phyloP scores from a whole-genome alignment of 768 basidiomycete genomes.

The Kwoniella sp. region DNA sequence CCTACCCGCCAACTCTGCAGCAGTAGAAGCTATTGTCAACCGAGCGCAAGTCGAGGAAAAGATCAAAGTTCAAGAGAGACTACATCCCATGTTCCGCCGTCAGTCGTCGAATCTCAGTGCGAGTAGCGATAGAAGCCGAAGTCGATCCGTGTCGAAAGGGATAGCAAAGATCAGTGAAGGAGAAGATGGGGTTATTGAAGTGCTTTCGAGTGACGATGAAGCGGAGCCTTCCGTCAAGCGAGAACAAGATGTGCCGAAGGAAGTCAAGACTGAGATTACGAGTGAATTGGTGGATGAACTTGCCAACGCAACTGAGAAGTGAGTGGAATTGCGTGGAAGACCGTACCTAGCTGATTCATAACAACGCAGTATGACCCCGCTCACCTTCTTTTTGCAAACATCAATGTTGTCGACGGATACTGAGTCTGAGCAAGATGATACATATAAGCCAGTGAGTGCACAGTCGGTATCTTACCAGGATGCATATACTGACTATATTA shows the following conservation, averaged over 20 bases:
- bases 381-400: conserved; percentile 73
- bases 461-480: no score
- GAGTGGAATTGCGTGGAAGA: no score
- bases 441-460: conserved; percentile 29
- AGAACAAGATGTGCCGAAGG: conserved; percentile 5
- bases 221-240: conserved; percentile 12
- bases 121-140: conserved; percentile 18
- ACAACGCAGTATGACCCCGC: conserved; percentile 59
- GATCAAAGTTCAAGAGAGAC: conserved; percentile 19
- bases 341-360: conserved; percentile 2
- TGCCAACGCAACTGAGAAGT: conserved; percentile 15
- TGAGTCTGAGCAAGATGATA: conserved; percentile 62
- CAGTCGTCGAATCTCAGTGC: conserved; percentile 11
- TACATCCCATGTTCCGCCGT: conserved; percentile 46
- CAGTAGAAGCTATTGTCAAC: conserved; percentile 39
- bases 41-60: conserved; percentile 20
- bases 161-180: conserved; percentile 11
- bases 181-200: conserved; percentile 36
- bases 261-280: conserved; percentile 20
- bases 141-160: conserved; percentile 10
- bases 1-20: conserved; percentile 40
- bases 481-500: conserved; percentile 10
- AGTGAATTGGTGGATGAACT: conserved; percentile 12
- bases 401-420: conserved; percentile 82
- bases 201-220: conserved; percentile 48